Evolutionary conservation across 164 flowering plant genomes (phyloP).

Genomic region (Malania oleifera): DNA sequence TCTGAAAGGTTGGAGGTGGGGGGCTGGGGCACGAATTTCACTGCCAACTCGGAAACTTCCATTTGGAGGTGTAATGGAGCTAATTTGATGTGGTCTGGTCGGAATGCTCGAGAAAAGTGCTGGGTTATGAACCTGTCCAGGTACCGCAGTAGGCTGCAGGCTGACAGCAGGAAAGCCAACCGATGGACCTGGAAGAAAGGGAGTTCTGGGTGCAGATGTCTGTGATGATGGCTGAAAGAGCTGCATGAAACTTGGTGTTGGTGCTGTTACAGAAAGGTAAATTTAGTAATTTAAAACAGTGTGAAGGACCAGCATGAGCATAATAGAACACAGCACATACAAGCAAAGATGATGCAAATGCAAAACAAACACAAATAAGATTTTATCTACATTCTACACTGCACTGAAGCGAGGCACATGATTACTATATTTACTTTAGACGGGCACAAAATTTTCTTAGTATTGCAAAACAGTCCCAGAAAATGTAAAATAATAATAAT

Average conservation of each 20-base stretch:
- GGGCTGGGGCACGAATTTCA: slow-evolving; percentile 48
- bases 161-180: slow-evolving; percentile 3
- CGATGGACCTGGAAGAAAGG: not conserved
- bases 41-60: slow-evolving; percentile 24
- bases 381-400: no score
- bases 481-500: no score
- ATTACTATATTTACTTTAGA: no score
- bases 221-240: slow-evolving; percentile 17
- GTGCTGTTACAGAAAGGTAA: slow-evolving; percentile 16
- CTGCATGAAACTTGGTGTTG: slow-evolving; percentile 17
- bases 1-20: slow-evolving; percentile 48
- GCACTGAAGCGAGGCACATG: no score
- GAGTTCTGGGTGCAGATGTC: slow-evolving; percentile 20
- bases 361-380: no score
- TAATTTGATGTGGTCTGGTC: slow-evolving; percentile 19
- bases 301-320: no score
- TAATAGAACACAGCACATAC: no score
- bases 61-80: slow-evolving; percentile 20
- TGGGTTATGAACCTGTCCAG: slow-evolving; percentile 23
- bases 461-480: no score
- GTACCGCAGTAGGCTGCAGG: not conserved
- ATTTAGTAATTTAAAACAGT: no score
- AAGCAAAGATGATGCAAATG: no score
- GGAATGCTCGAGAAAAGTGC: slow-evolving; percentile 26
- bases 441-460: no score